These are phyloP conservation scores for Comarum palustre DNA, from an alignment of 306 rosid species.

Conservation along the genomic window DNA sequence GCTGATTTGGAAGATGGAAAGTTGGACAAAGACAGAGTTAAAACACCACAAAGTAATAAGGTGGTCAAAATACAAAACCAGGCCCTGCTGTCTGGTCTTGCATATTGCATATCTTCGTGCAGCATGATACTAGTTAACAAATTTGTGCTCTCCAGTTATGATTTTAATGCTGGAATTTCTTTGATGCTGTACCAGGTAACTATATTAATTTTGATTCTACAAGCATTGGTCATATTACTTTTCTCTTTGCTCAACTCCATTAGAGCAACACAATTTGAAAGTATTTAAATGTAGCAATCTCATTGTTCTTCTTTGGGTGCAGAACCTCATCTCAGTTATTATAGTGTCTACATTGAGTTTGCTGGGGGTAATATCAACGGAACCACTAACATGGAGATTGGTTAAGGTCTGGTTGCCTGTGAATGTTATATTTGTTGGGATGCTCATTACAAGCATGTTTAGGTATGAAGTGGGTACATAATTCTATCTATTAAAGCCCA, in stretches of 20 bases:
- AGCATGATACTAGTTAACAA: conserved; percentile 91
- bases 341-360: conserved; percentile 64
- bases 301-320: conserved; percentile 41
- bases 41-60: conserved; percentile 37
- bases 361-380: conserved; percentile 79
- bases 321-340: conserved; percentile 81
- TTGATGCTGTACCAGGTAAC: conserved; percentile 94
- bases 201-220: conserved; percentile 3
- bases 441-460: conserved; percentile 97
- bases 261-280: conserved; percentile 12
- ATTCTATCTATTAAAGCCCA: conserved; percentile 12
- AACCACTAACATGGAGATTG: conserved; percentile 88
- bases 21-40: conserved; percentile 55
- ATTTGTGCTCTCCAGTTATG: conserved; percentile 84
- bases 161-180: conserved; percentile 85
- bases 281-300: conserved; percentile 15
- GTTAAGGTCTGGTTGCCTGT: conserved; percentile 94
- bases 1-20: conserved; percentile 67
- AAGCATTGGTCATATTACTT: not conserved
- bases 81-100: conserved; percentile 85
- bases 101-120: conserved; percentile 87
- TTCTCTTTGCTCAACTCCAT: conserved; percentile 7
- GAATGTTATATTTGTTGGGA: conserved; percentile 86
- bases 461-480: conserved; percentile 52
- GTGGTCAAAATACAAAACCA: conserved; percentile 55